phyloP scores from a whole-genome alignment of 129 eudicot species.

The Flaveria robusta region DNA sequence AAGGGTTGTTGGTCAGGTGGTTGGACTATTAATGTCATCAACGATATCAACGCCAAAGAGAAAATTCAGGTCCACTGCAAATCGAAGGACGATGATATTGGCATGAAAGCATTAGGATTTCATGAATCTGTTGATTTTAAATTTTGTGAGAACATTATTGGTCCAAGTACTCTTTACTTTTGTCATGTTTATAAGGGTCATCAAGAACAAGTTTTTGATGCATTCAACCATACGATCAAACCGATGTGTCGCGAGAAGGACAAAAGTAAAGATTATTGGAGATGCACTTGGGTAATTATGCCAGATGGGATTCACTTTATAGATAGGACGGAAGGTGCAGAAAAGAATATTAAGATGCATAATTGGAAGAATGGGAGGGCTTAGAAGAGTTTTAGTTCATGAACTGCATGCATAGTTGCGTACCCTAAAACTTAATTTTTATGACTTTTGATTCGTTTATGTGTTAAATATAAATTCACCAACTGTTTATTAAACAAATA shows the following conservation, averaged over 20 bases:
- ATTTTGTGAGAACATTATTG: slow-evolving; percentile 24
- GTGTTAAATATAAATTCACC: background rate
- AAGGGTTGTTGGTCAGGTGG: slow-evolving; percentile 14
- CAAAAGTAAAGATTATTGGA: slow-evolving; percentile 18
- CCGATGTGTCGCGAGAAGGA: slow-evolving; percentile 26
- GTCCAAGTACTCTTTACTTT: slow-evolving; percentile 34
- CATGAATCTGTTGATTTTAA: slow-evolving; percentile 24
- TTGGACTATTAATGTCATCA: slow-evolving; percentile 18
- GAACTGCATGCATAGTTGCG: background rate
- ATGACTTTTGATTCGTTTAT: background rate
- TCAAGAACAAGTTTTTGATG: slow-evolving; percentile 31
- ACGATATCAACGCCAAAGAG: background rate
- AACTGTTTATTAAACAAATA: background rate
- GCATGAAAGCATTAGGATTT: slow-evolving; percentile 9
- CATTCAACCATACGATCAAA: slow-evolving; percentile 14
- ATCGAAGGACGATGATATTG: slow-evolving; percentile 32
- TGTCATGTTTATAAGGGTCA: slow-evolving; percentile 32
- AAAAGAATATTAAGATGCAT: slow-evolving; percentile 16
- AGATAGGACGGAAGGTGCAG: background rate
- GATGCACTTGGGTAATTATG: slow-evolving; percentile 35
- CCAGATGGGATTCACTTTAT: slow-evolving; percentile 31
- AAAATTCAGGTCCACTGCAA: slow-evolving; percentile 30
- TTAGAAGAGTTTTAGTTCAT: background rate
- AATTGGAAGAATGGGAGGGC: slow-evolving; percentile 23
- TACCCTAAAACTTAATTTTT: background rate